Evolutionary conservation across 2,329 filamentous ascomycete species (phyloP).

Genomic region (Chrysosporium queenslandicum): DNA sequence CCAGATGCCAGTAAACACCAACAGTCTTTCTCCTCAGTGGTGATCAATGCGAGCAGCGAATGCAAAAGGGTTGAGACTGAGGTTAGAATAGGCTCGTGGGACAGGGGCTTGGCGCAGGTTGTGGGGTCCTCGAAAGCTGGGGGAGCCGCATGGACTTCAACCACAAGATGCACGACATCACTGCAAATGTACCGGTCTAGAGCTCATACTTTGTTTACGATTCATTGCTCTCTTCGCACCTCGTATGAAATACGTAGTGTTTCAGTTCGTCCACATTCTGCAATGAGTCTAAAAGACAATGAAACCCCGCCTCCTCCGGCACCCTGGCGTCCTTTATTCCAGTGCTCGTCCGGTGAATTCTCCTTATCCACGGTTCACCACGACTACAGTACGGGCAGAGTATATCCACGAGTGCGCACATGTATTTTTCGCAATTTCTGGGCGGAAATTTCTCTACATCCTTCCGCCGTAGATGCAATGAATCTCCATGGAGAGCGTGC

Average conservation of each 20-base stretch:
- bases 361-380: conserved; percentile 15
- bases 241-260: not conserved
- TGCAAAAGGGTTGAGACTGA: not conserved
- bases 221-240: not conserved
- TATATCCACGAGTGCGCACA: conserved; percentile 54
- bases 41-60: not conserved
- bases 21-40: no score
- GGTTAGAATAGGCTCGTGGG: conserved; percentile 1
- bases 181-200: not conserved
- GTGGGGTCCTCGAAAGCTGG: no score
- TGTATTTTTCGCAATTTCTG: conserved; percentile 84
- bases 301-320: conserved; percentile 5
- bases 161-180: not conserved
- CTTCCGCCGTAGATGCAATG: conserved; percentile 62
- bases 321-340: conserved; percentile 13
- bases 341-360: conserved; percentile 10
- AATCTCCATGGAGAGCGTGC: conserved; percentile 19
- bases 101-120: conserved; percentile 1
- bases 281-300: not conserved
- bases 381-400: conserved; percentile 9
- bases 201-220: not conserved
- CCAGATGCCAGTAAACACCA: no score
- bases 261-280: not conserved
- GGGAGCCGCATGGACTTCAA: not conserved
- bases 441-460: conserved; percentile 52